Conservation (phyloP, 1,284 basidiomycete species). For the Meripilus lineatus region DNA sequence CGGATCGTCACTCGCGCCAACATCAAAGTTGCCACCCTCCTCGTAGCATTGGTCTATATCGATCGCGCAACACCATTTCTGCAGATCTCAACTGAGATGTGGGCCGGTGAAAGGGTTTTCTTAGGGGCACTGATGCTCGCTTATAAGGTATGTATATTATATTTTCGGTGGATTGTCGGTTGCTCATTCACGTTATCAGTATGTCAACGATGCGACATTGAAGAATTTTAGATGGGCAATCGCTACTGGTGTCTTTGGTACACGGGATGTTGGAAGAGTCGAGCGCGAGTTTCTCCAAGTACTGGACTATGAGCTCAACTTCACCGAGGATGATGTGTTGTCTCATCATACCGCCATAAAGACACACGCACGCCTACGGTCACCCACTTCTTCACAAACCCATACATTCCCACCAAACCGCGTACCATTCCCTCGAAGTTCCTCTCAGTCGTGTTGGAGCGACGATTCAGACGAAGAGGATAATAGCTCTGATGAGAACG, state of each 20-base stretch:
- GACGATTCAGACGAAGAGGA: constrained; percentile 21
- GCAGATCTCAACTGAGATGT: constrained; percentile 1
- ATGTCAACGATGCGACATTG: constrained; percentile 68
- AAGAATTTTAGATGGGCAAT: constrained; percentile 77
- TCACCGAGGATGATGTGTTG: constrained; percentile 59
- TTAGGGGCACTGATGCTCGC: constrained; percentile 8
- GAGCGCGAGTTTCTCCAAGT: constrained; percentile 76
- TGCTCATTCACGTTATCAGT: constrained; percentile 33
- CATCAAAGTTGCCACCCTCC: neutral
- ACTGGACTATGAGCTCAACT: constrained; percentile 61
- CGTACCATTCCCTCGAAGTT: constrained; percentile 17
- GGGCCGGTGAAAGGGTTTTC: constrained; percentile 7
- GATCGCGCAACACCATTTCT: constrained; percentile 3
- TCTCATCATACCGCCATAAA: constrained; percentile 52
- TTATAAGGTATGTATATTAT: constrained; percentile 10
- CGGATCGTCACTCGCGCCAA: constrained; percentile 1
- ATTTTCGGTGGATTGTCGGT: too few species aligned
- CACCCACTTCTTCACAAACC: too few species aligned
- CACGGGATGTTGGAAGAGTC: constrained; percentile 71
- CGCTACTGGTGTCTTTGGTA: constrained; percentile 73
- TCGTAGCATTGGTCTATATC: constrained; percentile 7
- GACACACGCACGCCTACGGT: constrained; percentile 29
- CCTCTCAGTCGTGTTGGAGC: constrained; percentile 20
- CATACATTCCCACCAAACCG: constrained; percentile 18
- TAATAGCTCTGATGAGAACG: constrained; percentile 20